phyloP scores from a whole-genome alignment of 768 basidiomycete genomes.

The Gloeopeniophorella convolvens region DNA sequence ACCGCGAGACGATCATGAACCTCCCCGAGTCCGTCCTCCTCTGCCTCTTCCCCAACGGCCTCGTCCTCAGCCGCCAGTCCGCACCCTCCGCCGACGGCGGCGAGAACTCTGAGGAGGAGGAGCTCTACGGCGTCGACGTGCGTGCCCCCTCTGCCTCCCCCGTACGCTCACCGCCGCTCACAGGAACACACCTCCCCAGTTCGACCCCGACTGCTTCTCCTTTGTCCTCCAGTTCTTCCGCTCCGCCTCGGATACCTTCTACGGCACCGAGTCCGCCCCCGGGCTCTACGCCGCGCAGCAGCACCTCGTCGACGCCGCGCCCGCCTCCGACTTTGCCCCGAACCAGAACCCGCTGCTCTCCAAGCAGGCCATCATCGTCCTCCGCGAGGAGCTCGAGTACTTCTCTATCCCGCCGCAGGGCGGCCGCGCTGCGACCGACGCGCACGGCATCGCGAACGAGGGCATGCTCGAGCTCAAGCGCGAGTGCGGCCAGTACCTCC shows the following conservation, averaged over 20 bases:
- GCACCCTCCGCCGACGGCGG: conserved; percentile 67
- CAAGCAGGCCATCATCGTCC: conserved; percentile 97
- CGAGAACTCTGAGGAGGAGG: conserved; percentile 75
- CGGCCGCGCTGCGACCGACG: conserved; percentile 57
- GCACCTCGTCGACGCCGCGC: conserved; percentile 61
- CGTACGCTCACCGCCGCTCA: no score
- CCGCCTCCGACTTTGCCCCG: conserved; percentile 53
- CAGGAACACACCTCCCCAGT: conserved; percentile 50
- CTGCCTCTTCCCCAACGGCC: conserved; percentile 95
- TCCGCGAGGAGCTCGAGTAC: conserved; percentile 97
- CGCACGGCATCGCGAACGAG: conserved; percentile 74
- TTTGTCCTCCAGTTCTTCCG: conserved; percentile 92
- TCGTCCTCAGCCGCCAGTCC: conserved; percentile 86
- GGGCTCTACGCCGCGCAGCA: conserved; percentile 78
- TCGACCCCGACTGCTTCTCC: conserved; percentile 94
- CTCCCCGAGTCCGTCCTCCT: conserved; percentile 94
- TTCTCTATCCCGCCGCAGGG: conserved; percentile 87
- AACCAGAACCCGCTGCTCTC: conserved; percentile 84
- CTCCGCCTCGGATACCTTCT: conserved; percentile 82
- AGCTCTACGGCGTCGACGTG: conserved; percentile 95
- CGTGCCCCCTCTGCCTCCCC: no score
- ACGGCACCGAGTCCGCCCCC: conserved; percentile 68
- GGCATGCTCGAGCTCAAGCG: conserved; percentile 75
- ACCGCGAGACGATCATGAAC: conserved; percentile 97
- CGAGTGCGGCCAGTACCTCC: conserved; percentile 79